Base-by-base conservation (phyloP, 1,284 basidiomycete species). In the Pyrrhoderma noxium region DNA sequence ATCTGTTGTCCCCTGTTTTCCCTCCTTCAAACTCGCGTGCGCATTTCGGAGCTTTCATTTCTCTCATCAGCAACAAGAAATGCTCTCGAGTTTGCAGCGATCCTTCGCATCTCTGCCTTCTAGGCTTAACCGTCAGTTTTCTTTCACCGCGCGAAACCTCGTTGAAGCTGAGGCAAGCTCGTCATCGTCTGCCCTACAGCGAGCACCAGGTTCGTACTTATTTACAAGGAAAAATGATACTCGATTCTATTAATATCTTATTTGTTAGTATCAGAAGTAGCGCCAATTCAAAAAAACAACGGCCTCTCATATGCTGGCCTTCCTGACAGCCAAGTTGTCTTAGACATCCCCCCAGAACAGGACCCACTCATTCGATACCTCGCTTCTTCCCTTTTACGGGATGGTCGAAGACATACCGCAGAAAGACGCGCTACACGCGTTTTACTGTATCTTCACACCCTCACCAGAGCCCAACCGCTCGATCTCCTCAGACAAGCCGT, bases 351-450 rank as follows among this genome's bases (percentile, higher is more conserved):
- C 2, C 85, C 88, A 7, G 73, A 74, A 9, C 73, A 78, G 48
- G 89, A 93, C 65, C 91, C 90, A 0, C 72, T 91, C 3, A 74
- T 93, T 5, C 75, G 79, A 53, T 80, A 87, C 60, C 70, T 93
- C 51, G 76, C 87, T 1, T 82, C 82, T 18, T 66, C 72, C 49
- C 67, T 92, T 53, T 84, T 84, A 71, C 67, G 66, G 42, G 67
- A 86, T 63, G 91, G 91, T 19, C 73, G 81, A 56, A 81, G 85
- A 54, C 76, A 82, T 16, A 72, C 74, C 40, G 89, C 89, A 0
- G 67, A 77, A 2, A 75, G 73, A 39, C 71, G 70, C 41, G 75
- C 83, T 9, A 72, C 82, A 1, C 69, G 74, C 27, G 82, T 80
- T 54, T 76, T 93, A 21, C 67, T 84, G 14, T 73, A 81, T 62